phyloP scores from a whole-genome alignment of 768 basidiomycete genomes.

The Suillus tomentosus region DNA sequence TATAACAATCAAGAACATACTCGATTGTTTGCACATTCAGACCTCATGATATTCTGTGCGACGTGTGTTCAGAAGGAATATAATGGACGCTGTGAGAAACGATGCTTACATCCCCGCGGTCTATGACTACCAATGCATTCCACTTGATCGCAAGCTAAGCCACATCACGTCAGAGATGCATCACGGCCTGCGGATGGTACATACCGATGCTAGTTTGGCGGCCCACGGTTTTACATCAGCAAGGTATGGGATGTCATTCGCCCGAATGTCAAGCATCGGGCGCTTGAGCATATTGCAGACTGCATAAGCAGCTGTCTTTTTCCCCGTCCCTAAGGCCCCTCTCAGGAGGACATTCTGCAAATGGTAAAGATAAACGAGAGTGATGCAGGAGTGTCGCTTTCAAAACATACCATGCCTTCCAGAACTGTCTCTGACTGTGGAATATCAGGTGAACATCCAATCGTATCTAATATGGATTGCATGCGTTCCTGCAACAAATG shows the following conservation, averaged over 20 bases:
- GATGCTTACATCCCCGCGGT: not conserved
- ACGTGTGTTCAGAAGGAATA: not conserved
- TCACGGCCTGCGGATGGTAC: not conserved
- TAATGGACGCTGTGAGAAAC: not conserved
- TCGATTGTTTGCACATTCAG: not conserved
- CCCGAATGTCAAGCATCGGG: not conserved
- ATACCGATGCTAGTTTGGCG: not conserved
- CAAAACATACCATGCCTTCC: not conserved
- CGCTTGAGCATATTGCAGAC: not conserved
- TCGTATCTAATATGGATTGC: not conserved
- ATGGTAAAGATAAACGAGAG: not conserved
- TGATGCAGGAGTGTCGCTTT: not conserved
- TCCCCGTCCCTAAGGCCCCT: not conserved
- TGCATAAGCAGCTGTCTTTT: not conserved
- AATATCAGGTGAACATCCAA: not conserved
- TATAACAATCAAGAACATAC: not conserved
- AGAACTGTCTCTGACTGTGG: not conserved
- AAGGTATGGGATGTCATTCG: not conserved
- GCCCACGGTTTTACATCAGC: not conserved
- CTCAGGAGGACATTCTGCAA: not conserved
- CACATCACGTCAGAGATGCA: not conserved
- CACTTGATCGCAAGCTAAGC: not conserved
- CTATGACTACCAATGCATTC: not conserved
- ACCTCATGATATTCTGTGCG: not conserved
- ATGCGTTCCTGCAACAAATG: not conserved